Evolutionary conservation across 768 basidiomycete species (phyloP).

Genomic region (Boletus pseudo-olivaceus): DNA sequence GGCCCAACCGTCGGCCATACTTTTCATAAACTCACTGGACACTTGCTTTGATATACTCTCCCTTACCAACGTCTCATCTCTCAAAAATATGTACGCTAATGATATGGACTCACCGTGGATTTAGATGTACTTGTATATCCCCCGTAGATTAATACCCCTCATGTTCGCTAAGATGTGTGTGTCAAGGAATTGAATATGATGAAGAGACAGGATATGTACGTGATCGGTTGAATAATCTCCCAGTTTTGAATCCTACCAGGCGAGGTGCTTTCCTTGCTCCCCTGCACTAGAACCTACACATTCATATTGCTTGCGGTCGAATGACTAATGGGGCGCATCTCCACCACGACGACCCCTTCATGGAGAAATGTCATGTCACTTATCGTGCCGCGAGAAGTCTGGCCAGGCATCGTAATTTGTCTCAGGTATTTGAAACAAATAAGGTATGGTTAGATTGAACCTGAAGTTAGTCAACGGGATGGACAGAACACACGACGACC

Average conservation of each 20-base stretch:
- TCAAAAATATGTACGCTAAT: not conserved
- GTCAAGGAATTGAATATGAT: not conserved
- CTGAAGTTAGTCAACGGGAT: constrained; percentile 1
- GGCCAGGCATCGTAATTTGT: not conserved
- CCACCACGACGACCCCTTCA: not conserved
- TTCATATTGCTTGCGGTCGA: not conserved
- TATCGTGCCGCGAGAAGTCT: not conserved
- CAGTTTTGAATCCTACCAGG: not conserved
- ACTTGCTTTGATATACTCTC: not conserved
- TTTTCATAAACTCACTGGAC: constrained; percentile 22
- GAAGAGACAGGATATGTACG: constrained; percentile 3
- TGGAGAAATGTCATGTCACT: constrained; percentile 2
- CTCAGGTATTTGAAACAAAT: constrained; percentile 1
- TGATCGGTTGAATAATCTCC: constrained; percentile 5
- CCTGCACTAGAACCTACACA: not conserved
- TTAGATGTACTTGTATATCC: constrained; percentile 20
- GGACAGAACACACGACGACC: not conserved
- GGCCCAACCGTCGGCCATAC: constrained; percentile 38
- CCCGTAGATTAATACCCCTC: constrained; percentile 22
- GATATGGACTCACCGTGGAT: constrained; percentile 12
- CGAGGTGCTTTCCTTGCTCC: not conserved
- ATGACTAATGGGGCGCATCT: not conserved
- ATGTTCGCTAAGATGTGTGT: not conserved
- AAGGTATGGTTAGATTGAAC: constrained; percentile 4
- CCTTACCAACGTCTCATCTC: not conserved